Evolutionary conservation across 305 asterid species (phyloP).

Genomic region (Fraxinus latifolia): DNA sequence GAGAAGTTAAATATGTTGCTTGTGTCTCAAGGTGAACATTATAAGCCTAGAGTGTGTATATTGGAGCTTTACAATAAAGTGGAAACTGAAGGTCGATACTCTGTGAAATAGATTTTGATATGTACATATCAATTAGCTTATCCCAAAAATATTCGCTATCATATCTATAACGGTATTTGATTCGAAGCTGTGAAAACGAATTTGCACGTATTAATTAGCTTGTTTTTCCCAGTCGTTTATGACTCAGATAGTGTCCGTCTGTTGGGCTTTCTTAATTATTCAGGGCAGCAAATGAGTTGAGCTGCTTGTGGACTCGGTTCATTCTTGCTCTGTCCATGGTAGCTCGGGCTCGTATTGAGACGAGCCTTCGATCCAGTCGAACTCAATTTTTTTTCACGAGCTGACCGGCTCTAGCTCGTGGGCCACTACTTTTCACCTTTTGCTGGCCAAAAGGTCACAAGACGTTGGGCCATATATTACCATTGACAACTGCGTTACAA

Average conservation of each 20-base stretch:
- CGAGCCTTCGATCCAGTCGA: no score
- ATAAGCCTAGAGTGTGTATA: conserved; percentile 22
- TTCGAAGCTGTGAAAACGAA: neutral
- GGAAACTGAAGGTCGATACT: conserved; percentile 10
- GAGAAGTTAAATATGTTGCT: conserved; percentile 17
- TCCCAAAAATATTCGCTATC: neutral
- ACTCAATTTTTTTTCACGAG: no score
- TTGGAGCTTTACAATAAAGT: conserved; percentile 21
- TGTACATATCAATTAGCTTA: conserved; percentile 16
- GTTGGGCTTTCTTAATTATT: neutral
- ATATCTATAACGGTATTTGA: neutral
- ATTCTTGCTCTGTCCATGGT: no score
- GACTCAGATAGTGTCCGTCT: neutral
- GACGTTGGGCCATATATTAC: neutral
- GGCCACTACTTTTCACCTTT: no score
- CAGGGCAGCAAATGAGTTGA: neutral
- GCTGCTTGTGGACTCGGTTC: neutral
- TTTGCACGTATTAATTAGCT: neutral
- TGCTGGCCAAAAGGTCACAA: neutral
- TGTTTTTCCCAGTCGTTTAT: neutral
- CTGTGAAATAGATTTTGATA: neutral
- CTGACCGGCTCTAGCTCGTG: no score
- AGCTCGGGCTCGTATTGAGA: neutral
- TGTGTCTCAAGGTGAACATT: conserved; percentile 30
- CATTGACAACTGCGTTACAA: neutral